These are phyloP conservation scores for Schizonepeta tenuifolia DNA, from an alignment of 257 asterid genomes.

Conservation along the genomic window DNA sequence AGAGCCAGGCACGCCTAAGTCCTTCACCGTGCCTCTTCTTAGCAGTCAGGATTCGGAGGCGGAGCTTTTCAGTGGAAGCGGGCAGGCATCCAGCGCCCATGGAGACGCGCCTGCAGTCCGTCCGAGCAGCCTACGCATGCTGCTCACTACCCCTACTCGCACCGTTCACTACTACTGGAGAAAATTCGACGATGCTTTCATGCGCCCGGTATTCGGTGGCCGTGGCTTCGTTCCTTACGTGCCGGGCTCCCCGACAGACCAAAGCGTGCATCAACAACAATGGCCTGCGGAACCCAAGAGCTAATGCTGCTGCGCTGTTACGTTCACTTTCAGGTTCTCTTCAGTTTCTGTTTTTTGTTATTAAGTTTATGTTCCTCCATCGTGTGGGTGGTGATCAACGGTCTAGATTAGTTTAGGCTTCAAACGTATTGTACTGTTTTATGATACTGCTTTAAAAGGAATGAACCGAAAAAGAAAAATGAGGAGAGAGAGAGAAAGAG, in stretches of 20 bases:
- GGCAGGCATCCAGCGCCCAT: conserved; percentile 45
- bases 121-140: conserved; percentile 78
- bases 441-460: conserved; percentile 3
- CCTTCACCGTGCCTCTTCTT: conserved; percentile 76
- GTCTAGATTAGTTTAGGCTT: conserved; percentile 15
- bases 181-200: conserved; percentile 62
- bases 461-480: conserved; percentile 12
- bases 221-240: conserved; percentile 66
- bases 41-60: conserved; percentile 49
- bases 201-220: conserved; percentile 78
- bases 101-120: conserved; percentile 39
- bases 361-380: not conserved
- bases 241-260: conserved; percentile 63
- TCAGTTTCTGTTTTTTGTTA: not conserved
- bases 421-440: conserved; percentile 11
- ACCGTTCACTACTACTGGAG: conserved; percentile 81
- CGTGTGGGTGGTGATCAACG: not conserved
- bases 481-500: conserved; percentile 17
- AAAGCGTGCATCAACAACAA: conserved; percentile 39
- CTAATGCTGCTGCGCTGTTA: conserved; percentile 3
- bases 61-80: conserved; percentile 41
- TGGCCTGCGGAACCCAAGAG: conserved; percentile 42
- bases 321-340: conserved; percentile 13
- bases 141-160: conserved; percentile 71
- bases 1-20: conserved; percentile 67